A percentile compares a stretch with the other conserved stretches of the same genome.
Conservation (phyloP, 257 asterid species). For the Solanum neorickii region DNA sequence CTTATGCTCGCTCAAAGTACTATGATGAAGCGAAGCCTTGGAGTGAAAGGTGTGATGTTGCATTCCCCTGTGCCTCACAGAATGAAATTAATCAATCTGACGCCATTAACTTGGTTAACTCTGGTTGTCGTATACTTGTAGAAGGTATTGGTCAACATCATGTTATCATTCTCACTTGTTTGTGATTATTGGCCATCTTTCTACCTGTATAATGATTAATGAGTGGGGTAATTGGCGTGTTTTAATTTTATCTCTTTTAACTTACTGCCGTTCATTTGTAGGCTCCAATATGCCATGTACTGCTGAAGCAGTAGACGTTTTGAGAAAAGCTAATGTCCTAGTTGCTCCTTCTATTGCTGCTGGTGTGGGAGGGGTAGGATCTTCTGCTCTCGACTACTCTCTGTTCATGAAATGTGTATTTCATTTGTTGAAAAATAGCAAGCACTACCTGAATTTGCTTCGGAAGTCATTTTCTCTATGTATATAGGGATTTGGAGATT, state of each 20-base stretch:
- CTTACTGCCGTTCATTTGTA: constrained; percentile 10
- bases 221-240: not conserved
- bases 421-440: not conserved
- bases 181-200: not conserved
- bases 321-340: constrained; percentile 73
- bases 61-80: constrained; percentile 92
- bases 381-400: not conserved
- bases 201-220: not conserved
- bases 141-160: constrained; percentile 47
- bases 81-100: constrained; percentile 90
- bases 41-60: constrained; percentile 92
- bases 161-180: not conserved
- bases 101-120: constrained; percentile 77
- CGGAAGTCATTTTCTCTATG: not conserved
- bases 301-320: constrained; percentile 83
- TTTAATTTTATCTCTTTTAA: not conserved
- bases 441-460: not conserved
- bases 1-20: constrained; percentile 93
- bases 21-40: constrained; percentile 92
- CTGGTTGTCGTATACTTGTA: constrained; percentile 81
- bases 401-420: not conserved
- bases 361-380: constrained; percentile 95
- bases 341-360: constrained; percentile 96
- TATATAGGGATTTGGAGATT: not conserved
- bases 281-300: constrained; percentile 98